Evolutionary conservation across 2,329 filamentous ascomycete species (phyloP).

Genomic region (Davidsoniella virescens): DNA sequence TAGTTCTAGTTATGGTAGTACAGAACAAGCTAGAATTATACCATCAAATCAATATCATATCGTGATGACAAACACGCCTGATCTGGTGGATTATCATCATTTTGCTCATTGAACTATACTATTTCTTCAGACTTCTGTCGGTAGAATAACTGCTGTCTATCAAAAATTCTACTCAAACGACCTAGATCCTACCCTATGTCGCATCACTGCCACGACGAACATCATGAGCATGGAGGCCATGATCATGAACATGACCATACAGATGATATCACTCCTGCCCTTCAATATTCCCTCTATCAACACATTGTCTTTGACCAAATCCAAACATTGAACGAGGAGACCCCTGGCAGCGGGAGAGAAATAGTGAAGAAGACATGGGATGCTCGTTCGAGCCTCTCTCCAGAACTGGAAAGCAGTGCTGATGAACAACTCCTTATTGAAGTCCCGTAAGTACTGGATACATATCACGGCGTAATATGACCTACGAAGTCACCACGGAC

Average conservation of each 20-base stretch:
- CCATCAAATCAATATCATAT: too few species aligned
- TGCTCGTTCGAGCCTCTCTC: conserved; percentile 52
- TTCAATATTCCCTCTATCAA: conserved; percentile 81
- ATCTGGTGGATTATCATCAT: not conserved
- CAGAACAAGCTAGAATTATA: too few species aligned
- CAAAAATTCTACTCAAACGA: not conserved
- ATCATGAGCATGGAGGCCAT: conserved; percentile 32
- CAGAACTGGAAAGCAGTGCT: conserved; percentile 68
- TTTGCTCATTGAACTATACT: too few species aligned
- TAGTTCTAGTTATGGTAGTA: too few species aligned
- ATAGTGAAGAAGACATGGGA: conserved; percentile 86
- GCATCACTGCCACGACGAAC: conserved; percentile 37
- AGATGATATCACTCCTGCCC: conserved; percentile 79
- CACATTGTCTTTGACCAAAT: conserved; percentile 83
- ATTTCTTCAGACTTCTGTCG: not conserved
- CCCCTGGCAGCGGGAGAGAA: conserved; percentile 48
- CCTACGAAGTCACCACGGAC: not conserved
- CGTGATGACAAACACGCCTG: not conserved
- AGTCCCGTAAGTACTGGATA: conserved; percentile 50
- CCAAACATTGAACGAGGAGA: conserved; percentile 67
- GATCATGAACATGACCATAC: conserved; percentile 66
- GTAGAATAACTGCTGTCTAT: not conserved
- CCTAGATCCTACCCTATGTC: conserved; percentile 19
- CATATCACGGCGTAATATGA: not conserved
- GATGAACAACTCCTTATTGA: conserved; percentile 92